Conservation (phyloP, 768 basidiomycete genomes). For the Boletus subcaerulescens region DNA sequence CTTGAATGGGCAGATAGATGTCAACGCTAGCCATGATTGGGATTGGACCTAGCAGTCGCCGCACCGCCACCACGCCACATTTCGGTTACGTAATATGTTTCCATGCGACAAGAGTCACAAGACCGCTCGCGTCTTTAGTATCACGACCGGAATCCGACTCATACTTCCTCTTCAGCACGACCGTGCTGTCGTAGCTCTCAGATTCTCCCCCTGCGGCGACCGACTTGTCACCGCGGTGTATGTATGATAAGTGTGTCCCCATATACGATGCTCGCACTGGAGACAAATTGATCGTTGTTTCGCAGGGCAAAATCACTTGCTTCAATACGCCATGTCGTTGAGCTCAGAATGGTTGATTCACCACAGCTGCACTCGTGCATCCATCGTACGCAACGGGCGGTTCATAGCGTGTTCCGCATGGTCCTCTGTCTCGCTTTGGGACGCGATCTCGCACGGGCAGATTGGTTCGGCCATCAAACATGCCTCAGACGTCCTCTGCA, state of each 20-base stretch:
- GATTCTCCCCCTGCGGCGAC: not conserved
- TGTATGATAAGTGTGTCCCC: not conserved
- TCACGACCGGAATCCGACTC: not conserved
- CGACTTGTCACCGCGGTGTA: not conserved
- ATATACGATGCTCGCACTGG: not conserved
- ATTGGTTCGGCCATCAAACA: not conserved
- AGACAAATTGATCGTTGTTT: not conserved
- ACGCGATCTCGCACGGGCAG: not conserved
- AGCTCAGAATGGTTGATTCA: not conserved
- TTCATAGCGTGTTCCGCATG: not conserved
- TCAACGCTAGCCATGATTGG: too few species aligned
- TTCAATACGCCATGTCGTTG: not conserved
- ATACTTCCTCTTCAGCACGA: not conserved
- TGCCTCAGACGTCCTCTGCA: not conserved
- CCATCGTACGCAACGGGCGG: not conserved
- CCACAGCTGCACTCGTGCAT: not conserved
- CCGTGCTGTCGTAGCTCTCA: not conserved
- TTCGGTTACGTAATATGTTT: too few species aligned
- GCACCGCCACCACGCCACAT: too few species aligned
- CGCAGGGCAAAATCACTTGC: not conserved
- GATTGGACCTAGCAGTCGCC: too few species aligned
- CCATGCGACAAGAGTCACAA: too few species aligned
- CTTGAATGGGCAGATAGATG: not conserved
- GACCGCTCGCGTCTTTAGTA: constrained; percentile 22
- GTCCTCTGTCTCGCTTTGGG: not conserved